These are phyloP conservation scores for Stevia rebaudiana DNA, from an alignment of 140 eudicot species.

Conservation along the genomic window DNA sequence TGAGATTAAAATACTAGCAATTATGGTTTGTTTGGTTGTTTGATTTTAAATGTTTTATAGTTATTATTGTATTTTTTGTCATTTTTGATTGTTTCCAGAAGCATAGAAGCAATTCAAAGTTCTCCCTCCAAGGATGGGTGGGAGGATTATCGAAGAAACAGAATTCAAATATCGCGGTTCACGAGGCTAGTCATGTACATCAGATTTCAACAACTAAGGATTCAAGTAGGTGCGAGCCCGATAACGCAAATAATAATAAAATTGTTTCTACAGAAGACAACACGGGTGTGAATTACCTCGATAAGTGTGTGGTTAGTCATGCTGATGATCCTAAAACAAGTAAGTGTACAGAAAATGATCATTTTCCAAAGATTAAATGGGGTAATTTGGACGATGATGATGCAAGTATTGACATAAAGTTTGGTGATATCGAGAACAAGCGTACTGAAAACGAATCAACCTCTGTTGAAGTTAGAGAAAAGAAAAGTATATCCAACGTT, in stretches of 20 bases:
- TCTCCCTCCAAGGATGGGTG: slow-evolving; percentile 70
- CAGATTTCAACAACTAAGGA: slow-evolving; percentile 21
- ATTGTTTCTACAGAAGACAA: slow-evolving; percentile 26
- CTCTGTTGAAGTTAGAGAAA: slow-evolving; percentile 29
- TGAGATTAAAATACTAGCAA: not conserved
- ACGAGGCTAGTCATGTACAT: slow-evolving; percentile 29
- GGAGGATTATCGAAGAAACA: slow-evolving; percentile 64
- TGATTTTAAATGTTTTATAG: not conserved
- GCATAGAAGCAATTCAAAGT: slow-evolving; percentile 80
- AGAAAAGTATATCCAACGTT: slow-evolving; percentile 17
- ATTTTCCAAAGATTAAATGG: slow-evolving; percentile 60
- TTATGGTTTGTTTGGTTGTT: not conserved
- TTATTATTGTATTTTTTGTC: not conserved
- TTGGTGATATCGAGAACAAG: slow-evolving; percentile 43
- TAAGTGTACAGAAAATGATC: slow-evolving; percentile 22
- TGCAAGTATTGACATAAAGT: slow-evolving; percentile 42
- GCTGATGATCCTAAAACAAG: slow-evolving; percentile 23
- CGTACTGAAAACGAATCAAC: slow-evolving; percentile 22
- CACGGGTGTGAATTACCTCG: slow-evolving; percentile 36
- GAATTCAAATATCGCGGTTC: slow-evolving; percentile 21
- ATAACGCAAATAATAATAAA: slow-evolving; percentile 15
- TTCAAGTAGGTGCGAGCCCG: slow-evolving; percentile 10
- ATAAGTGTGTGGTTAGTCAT: slow-evolving; percentile 51
- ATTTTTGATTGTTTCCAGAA: slow-evolving; percentile 39
- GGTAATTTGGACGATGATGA: slow-evolving; percentile 82